These are phyloP conservation scores for Hypoxylon rickii DNA, from an alignment of 495 filamentous ascomycete species.

Conservation along the genomic window DNA sequence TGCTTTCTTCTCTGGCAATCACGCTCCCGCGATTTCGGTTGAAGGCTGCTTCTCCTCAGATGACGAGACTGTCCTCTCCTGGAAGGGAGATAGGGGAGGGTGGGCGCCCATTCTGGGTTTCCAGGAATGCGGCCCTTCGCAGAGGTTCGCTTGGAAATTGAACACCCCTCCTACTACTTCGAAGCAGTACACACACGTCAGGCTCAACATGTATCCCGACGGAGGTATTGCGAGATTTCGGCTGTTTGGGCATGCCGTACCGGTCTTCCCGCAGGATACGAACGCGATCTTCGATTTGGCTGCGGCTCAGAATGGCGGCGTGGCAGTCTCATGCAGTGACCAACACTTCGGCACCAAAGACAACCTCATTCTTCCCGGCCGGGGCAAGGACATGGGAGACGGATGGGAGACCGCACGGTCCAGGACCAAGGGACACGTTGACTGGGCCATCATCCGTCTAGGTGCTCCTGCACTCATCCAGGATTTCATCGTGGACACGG, in stretches of 20 bases:
- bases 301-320: conserved; percentile 78
- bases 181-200: conserved; percentile 81
- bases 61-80: conserved; percentile 63
- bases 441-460: conserved; percentile 83
- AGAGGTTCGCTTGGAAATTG: conserved; percentile 81
- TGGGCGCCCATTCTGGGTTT: conserved; percentile 77
- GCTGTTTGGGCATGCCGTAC: conserved; percentile 77
- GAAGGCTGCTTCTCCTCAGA: conserved; percentile 71
- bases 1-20: conserved; percentile 84
- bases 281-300: conserved; percentile 78
- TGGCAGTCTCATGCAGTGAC: conserved; percentile 77
- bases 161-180: conserved; percentile 53
- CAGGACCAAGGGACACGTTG: conserved; percentile 73
- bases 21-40: conserved; percentile 81
- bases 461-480: conserved; percentile 72
- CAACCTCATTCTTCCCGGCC: conserved; percentile 82
- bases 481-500: conserved; percentile 81
- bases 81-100: conserved; percentile 57
- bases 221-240: conserved; percentile 90
- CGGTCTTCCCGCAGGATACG: conserved; percentile 65
- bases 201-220: conserved; percentile 89
- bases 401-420: conserved; percentile 92
- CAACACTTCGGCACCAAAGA: conserved; percentile 84
- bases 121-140: conserved; percentile 73
- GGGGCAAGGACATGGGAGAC: conserved; percentile 91